Percentiles rank a stretch among this genome's conserved stretches.
phyloP scores from a whole-genome alignment of 2,329 filamentous ascomycete species.

The Sporothrix humicola region DNA sequence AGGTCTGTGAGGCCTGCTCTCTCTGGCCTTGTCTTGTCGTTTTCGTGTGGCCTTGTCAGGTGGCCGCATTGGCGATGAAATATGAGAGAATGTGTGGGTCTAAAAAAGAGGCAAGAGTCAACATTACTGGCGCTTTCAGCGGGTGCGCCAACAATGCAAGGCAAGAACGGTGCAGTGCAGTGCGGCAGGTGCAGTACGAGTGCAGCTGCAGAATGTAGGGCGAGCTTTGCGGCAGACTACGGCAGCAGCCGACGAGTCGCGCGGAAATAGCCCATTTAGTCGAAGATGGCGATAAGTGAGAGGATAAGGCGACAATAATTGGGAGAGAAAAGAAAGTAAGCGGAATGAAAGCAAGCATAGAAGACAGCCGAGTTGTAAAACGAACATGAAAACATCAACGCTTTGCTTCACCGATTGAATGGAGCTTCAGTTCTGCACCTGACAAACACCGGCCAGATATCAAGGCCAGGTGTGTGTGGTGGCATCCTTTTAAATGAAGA shows the following conservation, averaged over 20 bases:
- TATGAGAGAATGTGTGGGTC: not conserved
- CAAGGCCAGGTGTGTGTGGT: constrained; percentile 6
- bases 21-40: not conserved
- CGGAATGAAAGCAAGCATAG: not conserved
- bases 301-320: not conserved
- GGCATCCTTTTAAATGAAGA: not conserved
- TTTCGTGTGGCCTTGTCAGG: not conserved
- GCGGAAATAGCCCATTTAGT: not conserved
- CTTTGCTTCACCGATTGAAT: not conserved
- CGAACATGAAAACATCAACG: not conserved
- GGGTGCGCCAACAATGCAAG: not conserved
- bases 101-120: not conserved
- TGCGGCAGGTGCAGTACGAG: not conserved
- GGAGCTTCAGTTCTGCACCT: not conserved
- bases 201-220: not conserved
- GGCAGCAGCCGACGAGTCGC: not conserved
- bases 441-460: constrained; percentile 2
- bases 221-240: constrained; percentile 8
- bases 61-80: constrained; percentile 16
- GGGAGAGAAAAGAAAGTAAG: not conserved
- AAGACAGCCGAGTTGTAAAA: not conserved
- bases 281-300: not conserved
- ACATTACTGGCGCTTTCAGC: not conserved
- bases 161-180: not conserved
- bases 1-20: not conserved